A percentile compares a stretch with the other conserved stretches of the same genome.
These are phyloP conservation scores for Flaveria floridana DNA, from an alignment of 140 eudicot genomes.

Conservation along the genomic window DNA sequence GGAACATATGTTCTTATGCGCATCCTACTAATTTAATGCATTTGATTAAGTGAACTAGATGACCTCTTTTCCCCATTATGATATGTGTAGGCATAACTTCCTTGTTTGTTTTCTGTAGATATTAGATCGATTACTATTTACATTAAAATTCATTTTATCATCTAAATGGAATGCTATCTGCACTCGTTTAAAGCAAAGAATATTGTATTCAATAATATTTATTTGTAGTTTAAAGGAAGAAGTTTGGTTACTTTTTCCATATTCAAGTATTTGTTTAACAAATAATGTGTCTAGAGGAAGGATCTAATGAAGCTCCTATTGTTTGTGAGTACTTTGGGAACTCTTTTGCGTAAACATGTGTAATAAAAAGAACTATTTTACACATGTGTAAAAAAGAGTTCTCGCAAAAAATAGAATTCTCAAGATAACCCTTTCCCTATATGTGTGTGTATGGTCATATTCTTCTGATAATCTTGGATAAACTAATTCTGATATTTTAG, in stretches of 20 bases:
- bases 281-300: background rate
- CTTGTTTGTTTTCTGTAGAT: background rate
- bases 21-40: background rate
- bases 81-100: slow-evolving; percentile 8
- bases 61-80: background rate
- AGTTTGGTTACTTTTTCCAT: background rate
- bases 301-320: too few relatives aligned
- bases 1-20: background rate
- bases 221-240: background rate
- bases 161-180: background rate
- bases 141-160: background rate
- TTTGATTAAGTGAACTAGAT: background rate
- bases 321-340: too few relatives aligned
- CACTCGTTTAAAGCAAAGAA: background rate
- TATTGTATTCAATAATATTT: background rate
- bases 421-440: background rate
- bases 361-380: too few relatives aligned
- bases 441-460: background rate
- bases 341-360: too few relatives aligned
- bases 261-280: background rate
- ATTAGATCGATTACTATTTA: slow-evolving; percentile 3
- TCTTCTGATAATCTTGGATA: slow-evolving; percentile 8
- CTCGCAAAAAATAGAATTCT: too few relatives aligned
- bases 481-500: background rate
- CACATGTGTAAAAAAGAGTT: too few relatives aligned